Percentiles rank a stretch among this genome's conserved stretches.
These are phyloP conservation scores for Panicum miliaceum DNA, from an alignment of 176 grass and related monocot species.

Conservation along the genomic window DNA sequence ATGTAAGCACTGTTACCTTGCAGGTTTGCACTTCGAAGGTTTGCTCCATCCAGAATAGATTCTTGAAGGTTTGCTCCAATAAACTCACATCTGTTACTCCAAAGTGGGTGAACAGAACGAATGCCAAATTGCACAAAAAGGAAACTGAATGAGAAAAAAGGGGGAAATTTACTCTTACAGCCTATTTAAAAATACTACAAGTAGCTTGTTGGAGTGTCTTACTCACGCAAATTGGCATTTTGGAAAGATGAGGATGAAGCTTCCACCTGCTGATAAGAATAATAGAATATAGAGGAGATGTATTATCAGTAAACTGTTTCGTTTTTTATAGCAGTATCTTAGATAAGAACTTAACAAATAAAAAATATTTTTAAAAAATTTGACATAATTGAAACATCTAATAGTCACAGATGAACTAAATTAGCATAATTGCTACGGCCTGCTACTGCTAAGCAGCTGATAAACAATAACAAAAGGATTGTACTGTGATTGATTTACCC, in stretches of 20 bases:
- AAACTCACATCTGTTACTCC: conserved; percentile 77
- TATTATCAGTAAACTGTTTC: conserved; percentile 38
- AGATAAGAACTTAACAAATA: neutral
- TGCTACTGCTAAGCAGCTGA: neutral
- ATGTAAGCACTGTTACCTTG: conserved; percentile 51
- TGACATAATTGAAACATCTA: neutral
- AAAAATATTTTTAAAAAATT: neutral
- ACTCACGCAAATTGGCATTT: conserved; percentile 87
- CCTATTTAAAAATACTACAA: conserved; percentile 26
- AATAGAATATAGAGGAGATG: conserved; percentile 22
- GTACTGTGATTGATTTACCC: conserved; percentile 50
- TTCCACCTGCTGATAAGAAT: conserved; percentile 65
- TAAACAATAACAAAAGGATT: neutral
- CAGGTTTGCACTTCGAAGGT: conserved; percentile 92
- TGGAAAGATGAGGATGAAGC: conserved; percentile 67
- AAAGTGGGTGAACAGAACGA: conserved; percentile 24
- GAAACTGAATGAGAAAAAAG: neutral
- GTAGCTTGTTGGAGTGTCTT: conserved; percentile 62
- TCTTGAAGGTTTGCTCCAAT: conserved; percentile 76
- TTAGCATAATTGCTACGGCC: conserved; percentile 1
- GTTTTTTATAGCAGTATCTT: neutral
- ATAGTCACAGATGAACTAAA: neutral
- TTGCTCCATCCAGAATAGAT: conserved; percentile 78
- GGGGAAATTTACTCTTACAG: neutral
- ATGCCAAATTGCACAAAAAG: neutral